These are phyloP conservation scores for Geranium incanum DNA, from an alignment of 441 rosid genomes.

Conservation along the genomic window DNA sequence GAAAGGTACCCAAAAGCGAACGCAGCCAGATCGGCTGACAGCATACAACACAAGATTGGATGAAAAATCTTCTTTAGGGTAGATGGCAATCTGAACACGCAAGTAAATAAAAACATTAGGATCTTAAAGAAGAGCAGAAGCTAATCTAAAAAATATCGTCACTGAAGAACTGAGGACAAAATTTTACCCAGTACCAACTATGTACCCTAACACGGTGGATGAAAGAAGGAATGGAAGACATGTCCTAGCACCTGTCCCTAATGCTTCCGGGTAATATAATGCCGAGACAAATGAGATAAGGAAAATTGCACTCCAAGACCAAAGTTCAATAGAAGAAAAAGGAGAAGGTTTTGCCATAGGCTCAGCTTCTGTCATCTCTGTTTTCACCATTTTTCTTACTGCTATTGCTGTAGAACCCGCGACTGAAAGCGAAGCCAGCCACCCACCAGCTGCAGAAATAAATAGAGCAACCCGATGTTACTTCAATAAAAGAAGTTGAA, in stretches of 20 bases:
- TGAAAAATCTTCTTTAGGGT: conserved; percentile 61
- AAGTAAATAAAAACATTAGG: conserved; percentile 8
- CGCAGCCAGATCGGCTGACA: conserved; percentile 82
- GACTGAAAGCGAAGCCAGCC: conserved; percentile 90
- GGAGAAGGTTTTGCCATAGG: conserved; percentile 89
- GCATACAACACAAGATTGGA: conserved; percentile 80
- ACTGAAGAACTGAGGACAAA: neutral
- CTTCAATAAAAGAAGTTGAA: conserved; percentile 2
- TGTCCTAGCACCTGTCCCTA: conserved; percentile 76
- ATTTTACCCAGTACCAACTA: conserved; percentile 76
- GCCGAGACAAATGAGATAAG: conserved; percentile 61
- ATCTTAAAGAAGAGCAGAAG: conserved; percentile 6
- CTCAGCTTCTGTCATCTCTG: conserved; percentile 83
- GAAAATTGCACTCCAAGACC: conserved; percentile 72
- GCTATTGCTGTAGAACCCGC: conserved; percentile 83
- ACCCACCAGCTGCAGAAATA: conserved; percentile 62
- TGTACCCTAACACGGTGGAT: conserved; percentile 83
- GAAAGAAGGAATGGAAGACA: conserved; percentile 89
- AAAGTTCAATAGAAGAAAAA: conserved; percentile 55
- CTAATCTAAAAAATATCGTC: neutral
- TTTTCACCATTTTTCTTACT: conserved; percentile 72
- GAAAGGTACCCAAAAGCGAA: conserved; percentile 74
- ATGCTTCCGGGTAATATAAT: conserved; percentile 49
- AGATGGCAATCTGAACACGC: conserved; percentile 63
- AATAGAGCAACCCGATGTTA: neutral